Conservation (phyloP, 768 basidiomycete genomes). For the Pleurotus cornucopiae region DNA sequence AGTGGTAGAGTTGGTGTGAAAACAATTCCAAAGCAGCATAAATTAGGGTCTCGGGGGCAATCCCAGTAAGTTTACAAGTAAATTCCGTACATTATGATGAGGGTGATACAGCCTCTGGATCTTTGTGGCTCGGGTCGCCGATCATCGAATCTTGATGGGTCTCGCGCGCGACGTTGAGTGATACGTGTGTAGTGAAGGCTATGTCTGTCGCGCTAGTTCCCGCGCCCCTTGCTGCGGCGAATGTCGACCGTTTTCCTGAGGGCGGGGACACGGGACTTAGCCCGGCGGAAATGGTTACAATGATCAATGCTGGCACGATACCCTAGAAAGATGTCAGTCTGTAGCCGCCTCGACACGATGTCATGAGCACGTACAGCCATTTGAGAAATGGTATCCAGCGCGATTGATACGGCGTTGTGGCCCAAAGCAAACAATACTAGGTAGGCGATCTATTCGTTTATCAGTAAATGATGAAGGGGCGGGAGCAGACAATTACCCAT, state of each 20-base stretch:
- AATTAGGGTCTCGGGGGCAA: not conserved
- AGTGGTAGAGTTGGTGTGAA: not conserved
- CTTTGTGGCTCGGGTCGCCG: not conserved
- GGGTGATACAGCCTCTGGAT: no score
- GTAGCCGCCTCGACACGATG: not conserved
- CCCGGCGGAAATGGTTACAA: conserved; percentile 4
- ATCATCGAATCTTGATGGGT: not conserved
- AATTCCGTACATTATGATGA: no score
- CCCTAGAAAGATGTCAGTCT: not conserved
- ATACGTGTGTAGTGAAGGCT: conserved; percentile 8
- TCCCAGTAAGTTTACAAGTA: not conserved
- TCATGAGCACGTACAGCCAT: conserved; percentile 4
- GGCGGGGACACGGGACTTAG: conserved; percentile 5
- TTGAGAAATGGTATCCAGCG: conserved; percentile 5
- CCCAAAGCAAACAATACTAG: not conserved
- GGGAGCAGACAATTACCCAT: not conserved
- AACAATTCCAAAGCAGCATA: not conserved
- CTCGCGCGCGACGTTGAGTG: conserved; percentile 1
- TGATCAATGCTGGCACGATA: conserved; percentile 5
- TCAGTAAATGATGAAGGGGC: not conserved
- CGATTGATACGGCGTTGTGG: not conserved
- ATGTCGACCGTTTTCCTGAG: not conserved
- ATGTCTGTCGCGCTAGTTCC: conserved; percentile 2
- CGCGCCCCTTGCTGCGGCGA: not conserved
- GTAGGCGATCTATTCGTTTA: not conserved